A percentile compares a stretch with the other conserved stretches of the same genome.
Conservation (phyloP, 176 grass and related monocot species). For the Triticum aestivum region DNA sequence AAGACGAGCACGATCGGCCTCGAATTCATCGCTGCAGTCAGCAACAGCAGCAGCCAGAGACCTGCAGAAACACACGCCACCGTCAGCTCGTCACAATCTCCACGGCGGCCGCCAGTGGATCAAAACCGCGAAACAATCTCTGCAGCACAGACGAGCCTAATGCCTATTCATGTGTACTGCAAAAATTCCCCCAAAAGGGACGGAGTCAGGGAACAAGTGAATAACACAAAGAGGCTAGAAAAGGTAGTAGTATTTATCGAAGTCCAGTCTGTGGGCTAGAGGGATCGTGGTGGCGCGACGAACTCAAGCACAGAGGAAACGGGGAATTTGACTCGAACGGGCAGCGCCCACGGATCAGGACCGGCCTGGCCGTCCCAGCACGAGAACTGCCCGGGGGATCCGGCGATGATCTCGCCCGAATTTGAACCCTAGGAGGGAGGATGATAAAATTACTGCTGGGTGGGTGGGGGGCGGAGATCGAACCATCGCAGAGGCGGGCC, state of each 20-base stretch:
- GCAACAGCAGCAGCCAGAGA: slow-evolving; percentile 27
- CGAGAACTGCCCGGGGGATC: too few relatives aligned
- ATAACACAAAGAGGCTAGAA: too few relatives aligned
- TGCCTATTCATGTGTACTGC: background rate
- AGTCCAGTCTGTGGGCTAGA: background rate
- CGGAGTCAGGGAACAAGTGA: too few relatives aligned
- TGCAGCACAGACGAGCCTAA: background rate
- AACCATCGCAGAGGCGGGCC: background rate
- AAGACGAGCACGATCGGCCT: slow-evolving; percentile 61
- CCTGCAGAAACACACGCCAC: background rate
- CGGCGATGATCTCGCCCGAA: too few relatives aligned
- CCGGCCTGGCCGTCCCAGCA: too few relatives aligned
- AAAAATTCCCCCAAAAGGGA: too few relatives aligned
- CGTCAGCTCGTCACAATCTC: background rate
- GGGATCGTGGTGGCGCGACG: background rate
- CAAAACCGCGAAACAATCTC: background rate
- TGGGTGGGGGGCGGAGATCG: background rate
- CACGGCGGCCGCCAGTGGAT: background rate
- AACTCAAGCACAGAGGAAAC: background rate
- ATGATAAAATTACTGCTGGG: too few relatives aligned
- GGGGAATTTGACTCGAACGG: background rate
- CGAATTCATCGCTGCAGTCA: slow-evolving; percentile 46
- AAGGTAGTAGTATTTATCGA: background rate
- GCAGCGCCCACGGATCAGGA: too few relatives aligned
- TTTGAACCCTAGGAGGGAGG: too few relatives aligned